Percentiles rank a stretch among this genome's conserved stretches.
Conservation (phyloP, 2,329 filamentous ascomycete genomes). For the Alternaria alternata region DNA sequence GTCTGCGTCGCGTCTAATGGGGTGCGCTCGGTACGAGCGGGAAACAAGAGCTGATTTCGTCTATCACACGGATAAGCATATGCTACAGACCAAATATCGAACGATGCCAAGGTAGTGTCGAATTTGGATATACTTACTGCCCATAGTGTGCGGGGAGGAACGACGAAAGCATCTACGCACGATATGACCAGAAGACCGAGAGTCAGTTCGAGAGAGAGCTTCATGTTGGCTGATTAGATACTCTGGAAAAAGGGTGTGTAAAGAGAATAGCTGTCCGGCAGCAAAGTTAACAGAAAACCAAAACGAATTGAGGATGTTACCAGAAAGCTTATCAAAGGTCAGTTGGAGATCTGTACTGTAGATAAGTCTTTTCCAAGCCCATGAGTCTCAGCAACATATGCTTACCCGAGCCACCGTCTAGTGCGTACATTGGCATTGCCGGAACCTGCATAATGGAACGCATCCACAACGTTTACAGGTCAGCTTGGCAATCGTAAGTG, state of each 20-base stretch:
- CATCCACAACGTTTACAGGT: slow-evolving; percentile 18
- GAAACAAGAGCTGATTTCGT: slow-evolving; percentile 17
- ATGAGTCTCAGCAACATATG: slow-evolving; percentile 14
- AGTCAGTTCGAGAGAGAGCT: slow-evolving; percentile 25
- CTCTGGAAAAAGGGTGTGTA: background rate
- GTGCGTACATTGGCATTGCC: slow-evolving; percentile 7
- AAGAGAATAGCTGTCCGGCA: slow-evolving; percentile 26
- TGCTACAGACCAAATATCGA: background rate
- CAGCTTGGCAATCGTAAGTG: slow-evolving; percentile 6
- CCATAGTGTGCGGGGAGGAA: slow-evolving; percentile 26
- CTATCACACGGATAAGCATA: slow-evolving; percentile 12
- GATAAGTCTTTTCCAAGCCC: background rate
- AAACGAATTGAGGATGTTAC: background rate
- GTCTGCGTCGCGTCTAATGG: slow-evolving; percentile 16
- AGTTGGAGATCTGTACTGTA: background rate
- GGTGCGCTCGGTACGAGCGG: slow-evolving; percentile 22
- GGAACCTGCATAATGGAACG: slow-evolving; percentile 29
- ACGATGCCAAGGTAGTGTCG: background rate
- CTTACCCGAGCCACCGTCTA: slow-evolving; percentile 9
- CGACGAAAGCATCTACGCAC: slow-evolving; percentile 31
- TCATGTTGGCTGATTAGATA: slow-evolving; percentile 31
- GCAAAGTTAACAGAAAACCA: slow-evolving; percentile 11
- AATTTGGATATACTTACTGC: slow-evolving; percentile 26
- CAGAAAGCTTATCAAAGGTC: background rate
- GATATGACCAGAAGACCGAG: slow-evolving; percentile 33